Conservation (phyloP, 495 filamentous ascomycete genomes). For the Tirmania nivea region DNA sequence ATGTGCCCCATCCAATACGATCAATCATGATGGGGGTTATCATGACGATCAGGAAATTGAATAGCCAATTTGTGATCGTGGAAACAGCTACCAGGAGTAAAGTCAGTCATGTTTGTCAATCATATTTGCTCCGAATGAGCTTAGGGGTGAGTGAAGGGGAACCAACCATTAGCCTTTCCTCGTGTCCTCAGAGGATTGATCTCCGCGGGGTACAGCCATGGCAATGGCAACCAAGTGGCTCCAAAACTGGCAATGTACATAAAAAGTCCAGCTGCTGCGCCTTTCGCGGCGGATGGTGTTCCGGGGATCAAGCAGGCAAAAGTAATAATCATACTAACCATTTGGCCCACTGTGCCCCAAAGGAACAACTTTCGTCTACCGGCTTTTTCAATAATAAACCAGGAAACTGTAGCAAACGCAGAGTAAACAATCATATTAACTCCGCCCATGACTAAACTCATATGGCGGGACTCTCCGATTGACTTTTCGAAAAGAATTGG, state of each 20-base stretch:
- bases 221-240: constrained; percentile 51
- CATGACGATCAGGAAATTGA: constrained; percentile 67
- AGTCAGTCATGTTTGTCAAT: no score
- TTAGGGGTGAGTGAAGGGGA: not conserved
- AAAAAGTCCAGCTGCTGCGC: constrained; percentile 57
- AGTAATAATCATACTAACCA: constrained; percentile 50
- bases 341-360: constrained; percentile 45
- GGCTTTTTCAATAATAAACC: constrained; percentile 58
- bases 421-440: constrained; percentile 65
- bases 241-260: constrained; percentile 58
- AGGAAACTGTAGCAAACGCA: constrained; percentile 54
- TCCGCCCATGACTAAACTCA: constrained; percentile 51
- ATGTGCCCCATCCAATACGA: constrained; percentile 51
- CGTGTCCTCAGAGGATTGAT: constrained; percentile 56
- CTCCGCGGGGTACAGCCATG: constrained; percentile 46
- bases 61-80: constrained; percentile 60
- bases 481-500: constrained; percentile 52
- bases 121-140: no score
- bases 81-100: constrained; percentile 29
- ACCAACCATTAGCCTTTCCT: constrained; percentile 38
- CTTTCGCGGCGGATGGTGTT: constrained; percentile 32
- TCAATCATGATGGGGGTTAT: constrained; percentile 52
- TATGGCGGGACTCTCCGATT: constrained; percentile 33
- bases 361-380: constrained; percentile 54
- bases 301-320: constrained; percentile 48